A percentile compares a stretch with the other conserved stretches of the same genome.
Evolutionary conservation across 2,329 filamentous ascomycete genomes (phyloP).

Genomic region (Westerdykella aurantiaca): DNA sequence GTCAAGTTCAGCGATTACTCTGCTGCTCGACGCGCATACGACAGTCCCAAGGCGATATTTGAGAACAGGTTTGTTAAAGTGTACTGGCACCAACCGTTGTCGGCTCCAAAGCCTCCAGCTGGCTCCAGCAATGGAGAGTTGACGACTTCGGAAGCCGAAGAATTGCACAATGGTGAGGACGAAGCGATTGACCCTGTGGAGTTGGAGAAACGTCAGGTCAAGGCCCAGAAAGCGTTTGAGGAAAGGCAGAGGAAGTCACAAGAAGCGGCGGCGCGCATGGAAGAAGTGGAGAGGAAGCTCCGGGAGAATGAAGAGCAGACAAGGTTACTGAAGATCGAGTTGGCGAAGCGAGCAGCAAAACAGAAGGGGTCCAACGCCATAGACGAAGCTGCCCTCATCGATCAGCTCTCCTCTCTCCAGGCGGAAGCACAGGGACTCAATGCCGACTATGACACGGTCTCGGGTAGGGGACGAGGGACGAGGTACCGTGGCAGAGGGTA

Average conservation of each 20-base stretch:
- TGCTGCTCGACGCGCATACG: slow-evolving; percentile 63
- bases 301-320: slow-evolving; percentile 61
- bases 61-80: slow-evolving; percentile 83
- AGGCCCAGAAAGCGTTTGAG: slow-evolving; percentile 64
- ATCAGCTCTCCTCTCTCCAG: slow-evolving; percentile 66
- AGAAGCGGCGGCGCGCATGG: slow-evolving; percentile 57
- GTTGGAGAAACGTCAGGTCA: slow-evolving; percentile 62
- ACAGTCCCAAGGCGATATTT: slow-evolving; percentile 73
- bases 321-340: slow-evolving; percentile 54
- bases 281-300: slow-evolving; percentile 60
- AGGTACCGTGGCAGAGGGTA: slow-evolving; percentile 39
- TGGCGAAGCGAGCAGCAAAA: slow-evolving; percentile 46
- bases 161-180: slow-evolving; percentile 32
- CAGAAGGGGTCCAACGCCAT: slow-evolving; percentile 10
- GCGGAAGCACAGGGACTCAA: slow-evolving; percentile 68
- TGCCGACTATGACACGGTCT: slow-evolving; percentile 42
- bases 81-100: slow-evolving; percentile 60
- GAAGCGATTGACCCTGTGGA: slow-evolving; percentile 64
- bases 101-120: slow-evolving; percentile 3
- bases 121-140: slow-evolving; percentile 3
- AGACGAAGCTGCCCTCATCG: slow-evolving; percentile 60
- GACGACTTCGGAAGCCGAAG: slow-evolving; percentile 9
- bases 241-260: slow-evolving; percentile 58
- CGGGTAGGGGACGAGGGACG: slow-evolving; percentile 22
- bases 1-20: slow-evolving; percentile 64